phyloP scores from a whole-genome alignment of 164 flowering plant species.

The Magnolia kwangsiensis region DNA sequence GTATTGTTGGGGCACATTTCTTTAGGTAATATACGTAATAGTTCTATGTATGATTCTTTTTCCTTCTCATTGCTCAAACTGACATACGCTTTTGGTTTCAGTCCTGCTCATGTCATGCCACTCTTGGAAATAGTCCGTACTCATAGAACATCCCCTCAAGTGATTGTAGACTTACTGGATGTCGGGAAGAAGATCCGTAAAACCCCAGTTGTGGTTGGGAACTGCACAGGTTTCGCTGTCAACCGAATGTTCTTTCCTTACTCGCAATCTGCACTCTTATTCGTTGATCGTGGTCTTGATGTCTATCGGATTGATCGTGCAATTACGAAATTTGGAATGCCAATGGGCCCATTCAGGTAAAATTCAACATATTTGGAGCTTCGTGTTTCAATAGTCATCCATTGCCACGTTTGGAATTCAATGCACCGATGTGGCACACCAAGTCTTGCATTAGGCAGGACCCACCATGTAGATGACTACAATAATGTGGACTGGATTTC shows the following conservation, averaged over 20 bases:
- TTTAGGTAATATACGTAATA: constrained; percentile 51
- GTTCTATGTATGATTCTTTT: not conserved
- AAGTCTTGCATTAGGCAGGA: not conserved
- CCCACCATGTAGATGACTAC: not conserved
- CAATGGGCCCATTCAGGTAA: constrained; percentile 98
- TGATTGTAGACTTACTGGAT: constrained; percentile 74
- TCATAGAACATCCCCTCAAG: constrained; percentile 79
- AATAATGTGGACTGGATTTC: no score
- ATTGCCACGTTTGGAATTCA: not conserved
- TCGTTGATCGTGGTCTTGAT: constrained; percentile 79
- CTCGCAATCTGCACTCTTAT: constrained; percentile 69
- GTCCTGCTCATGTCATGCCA: constrained; percentile 97
- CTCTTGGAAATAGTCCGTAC: constrained; percentile 89
- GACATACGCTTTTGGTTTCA: constrained; percentile 31
- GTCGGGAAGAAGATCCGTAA: constrained; percentile 82
- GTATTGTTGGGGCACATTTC: constrained; percentile 93
- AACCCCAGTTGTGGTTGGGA: constrained; percentile 92
- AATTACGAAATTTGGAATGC: constrained; percentile 92
- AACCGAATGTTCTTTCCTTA: constrained; percentile 95
- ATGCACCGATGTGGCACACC: not conserved
- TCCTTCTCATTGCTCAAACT: not conserved
- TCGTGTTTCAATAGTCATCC: not conserved
- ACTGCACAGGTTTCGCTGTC: constrained; percentile 96
- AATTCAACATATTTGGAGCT: not conserved
- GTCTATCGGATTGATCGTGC: constrained; percentile 72